These are phyloP conservation scores for Hypoxylon sp. DNA, from an alignment of 2,329 filamentous ascomycete species.

Conservation along the genomic window DNA sequence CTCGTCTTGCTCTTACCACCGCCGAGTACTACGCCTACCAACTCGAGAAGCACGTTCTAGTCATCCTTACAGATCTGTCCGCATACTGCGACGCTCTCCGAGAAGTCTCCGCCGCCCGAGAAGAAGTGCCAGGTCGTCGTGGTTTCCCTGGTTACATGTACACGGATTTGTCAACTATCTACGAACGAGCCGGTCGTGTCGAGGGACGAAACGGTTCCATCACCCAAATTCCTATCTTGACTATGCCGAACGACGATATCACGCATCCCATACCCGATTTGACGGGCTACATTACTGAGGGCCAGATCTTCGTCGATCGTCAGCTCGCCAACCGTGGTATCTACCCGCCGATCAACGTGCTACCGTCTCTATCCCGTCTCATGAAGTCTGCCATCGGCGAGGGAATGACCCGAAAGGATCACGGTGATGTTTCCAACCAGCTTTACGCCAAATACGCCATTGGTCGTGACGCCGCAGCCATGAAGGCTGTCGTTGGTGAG, in stretches of 20 bases:
- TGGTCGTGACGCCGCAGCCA: conserved; percentile 95
- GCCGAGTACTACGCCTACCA: conserved; percentile 99
- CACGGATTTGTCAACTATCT: conserved; percentile 99
- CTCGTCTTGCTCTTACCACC: conserved; percentile 96
- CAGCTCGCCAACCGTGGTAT: conserved; percentile 95
- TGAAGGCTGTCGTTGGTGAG: conserved; percentile 99
- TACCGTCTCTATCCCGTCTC: conserved; percentile 96
- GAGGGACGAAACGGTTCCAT: conserved; percentile 97
- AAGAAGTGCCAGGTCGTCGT: conserved; percentile 99
- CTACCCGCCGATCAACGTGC: conserved; percentile 98
- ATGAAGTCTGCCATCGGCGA: conserved; percentile 99
- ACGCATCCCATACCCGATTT: conserved; percentile 99
- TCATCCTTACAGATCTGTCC: conserved; percentile 97
- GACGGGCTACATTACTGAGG: conserved; percentile 99
- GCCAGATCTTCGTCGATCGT: conserved; percentile 97
- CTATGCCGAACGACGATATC: conserved; percentile 99
- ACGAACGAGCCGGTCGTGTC: conserved; percentile 98
- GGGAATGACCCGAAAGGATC: conserved; percentile 95
- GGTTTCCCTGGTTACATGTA: conserved; percentile 99
- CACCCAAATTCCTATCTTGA: conserved; percentile 98
- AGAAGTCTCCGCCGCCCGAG: conserved; percentile 96
- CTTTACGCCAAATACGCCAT: conserved; percentile 99
- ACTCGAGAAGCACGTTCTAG: conserved; percentile 98
- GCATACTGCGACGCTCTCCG: conserved; percentile 99
- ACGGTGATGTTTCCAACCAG: conserved; percentile 99